Evolutionary conservation across 2,329 filamentous ascomycete genomes (phyloP).

Genomic region (Fusarium incarnatum): DNA sequence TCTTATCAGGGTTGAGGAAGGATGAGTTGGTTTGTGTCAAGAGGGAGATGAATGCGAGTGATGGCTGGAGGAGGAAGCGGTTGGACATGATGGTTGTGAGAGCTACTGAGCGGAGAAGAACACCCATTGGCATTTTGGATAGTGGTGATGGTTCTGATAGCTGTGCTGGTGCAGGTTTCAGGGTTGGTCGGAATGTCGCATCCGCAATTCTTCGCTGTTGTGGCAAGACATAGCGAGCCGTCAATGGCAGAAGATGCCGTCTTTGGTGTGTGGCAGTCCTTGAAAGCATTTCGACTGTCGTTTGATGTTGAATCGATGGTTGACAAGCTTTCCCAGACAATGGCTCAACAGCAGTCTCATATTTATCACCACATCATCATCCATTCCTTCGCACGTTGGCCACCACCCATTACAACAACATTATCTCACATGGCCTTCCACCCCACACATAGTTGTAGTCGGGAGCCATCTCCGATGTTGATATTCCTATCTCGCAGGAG

Average conservation of each 20-base stretch:
- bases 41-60: constrained; percentile 40
- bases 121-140: constrained; percentile 40
- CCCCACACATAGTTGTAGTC: background rate
- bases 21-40: constrained; percentile 45
- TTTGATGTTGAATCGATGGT: background rate
- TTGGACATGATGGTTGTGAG: constrained; percentile 48
- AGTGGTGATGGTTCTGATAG: constrained; percentile 3
- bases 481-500: constrained; percentile 15
- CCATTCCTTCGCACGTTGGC: background rate
- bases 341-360: background rate
- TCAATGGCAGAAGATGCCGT: background rate
- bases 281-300: constrained; percentile 7
- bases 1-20: constrained; percentile 59
- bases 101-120: constrained; percentile 42
- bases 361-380: background rate
- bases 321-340: rapidly evolving
- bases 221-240: background rate
- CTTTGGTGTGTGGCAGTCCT: background rate
- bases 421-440: background rate
- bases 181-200: constrained; percentile 9
- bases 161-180: background rate
- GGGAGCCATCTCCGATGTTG: constrained; percentile 11
- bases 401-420: background rate
- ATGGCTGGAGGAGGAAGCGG: constrained; percentile 41
- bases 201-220: background rate